A percentile compares a stretch with the other conserved stretches of the same genome.
These are phyloP conservation scores for Ramularia collo-cygni DNA, from an alignment of 2,329 filamentous ascomycete species.

Conservation along the genomic window DNA sequence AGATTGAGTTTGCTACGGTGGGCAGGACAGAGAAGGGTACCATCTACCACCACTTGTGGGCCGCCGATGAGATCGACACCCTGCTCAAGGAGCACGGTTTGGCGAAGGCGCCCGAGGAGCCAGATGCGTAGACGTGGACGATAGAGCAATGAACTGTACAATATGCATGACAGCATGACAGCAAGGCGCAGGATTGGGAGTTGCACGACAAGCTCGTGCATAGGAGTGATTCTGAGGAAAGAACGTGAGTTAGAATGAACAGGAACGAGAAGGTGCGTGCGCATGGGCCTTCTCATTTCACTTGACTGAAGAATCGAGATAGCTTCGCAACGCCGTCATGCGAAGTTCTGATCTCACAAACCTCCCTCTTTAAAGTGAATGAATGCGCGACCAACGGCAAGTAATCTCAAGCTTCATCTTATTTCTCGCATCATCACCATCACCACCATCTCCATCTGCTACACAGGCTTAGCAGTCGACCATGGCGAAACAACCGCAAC, in stretches of 20 bases:
- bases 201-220: too few species aligned
- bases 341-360: too few species aligned
- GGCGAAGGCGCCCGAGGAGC: slow-evolving; percentile 70
- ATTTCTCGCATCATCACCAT: background rate
- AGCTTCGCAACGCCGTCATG: background rate
- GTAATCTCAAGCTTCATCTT: background rate
- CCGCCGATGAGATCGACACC: slow-evolving; percentile 89
- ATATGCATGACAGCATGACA: slow-evolving; percentile 4
- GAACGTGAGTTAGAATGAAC: too few species aligned
- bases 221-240: too few species aligned
- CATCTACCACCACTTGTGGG: slow-evolving; percentile 98
- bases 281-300: background rate
- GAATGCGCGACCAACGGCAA: background rate
- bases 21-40: slow-evolving; percentile 91
- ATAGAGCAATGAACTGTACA: slow-evolving; percentile 1
- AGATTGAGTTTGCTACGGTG: slow-evolving; percentile 98
- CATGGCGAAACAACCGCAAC: too few species aligned
- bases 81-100: slow-evolving; percentile 92
- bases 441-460: background rate
- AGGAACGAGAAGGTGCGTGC: too few species aligned
- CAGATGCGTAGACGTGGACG: slow-evolving; percentile 9
- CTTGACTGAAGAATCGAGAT: background rate
- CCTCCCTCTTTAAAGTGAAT: too few species aligned
- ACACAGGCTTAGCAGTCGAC: slow-evolving; percentile 1
- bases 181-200: slow-evolving; percentile 3